Evolutionary conservation across 1,284 basidiomycete genomes (phyloP).

Genomic region (Boletus mariae): DNA sequence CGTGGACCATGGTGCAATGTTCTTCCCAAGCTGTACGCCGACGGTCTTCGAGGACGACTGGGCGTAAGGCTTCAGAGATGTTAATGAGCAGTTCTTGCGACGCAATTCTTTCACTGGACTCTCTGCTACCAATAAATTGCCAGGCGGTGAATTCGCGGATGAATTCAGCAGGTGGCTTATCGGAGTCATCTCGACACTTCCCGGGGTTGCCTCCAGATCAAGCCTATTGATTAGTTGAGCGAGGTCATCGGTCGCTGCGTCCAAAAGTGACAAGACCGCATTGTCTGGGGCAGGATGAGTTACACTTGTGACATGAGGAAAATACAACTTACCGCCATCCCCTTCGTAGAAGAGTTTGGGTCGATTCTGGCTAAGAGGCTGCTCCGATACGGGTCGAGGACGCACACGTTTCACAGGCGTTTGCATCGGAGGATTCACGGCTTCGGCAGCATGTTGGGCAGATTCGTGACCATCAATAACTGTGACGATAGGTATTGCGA

Average conservation of each 20-base stretch:
- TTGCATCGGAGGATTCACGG: constrained; percentile 13
- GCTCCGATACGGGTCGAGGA: constrained; percentile 62
- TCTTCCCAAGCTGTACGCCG: constrained; percentile 44
- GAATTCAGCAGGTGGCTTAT: constrained; percentile 14
- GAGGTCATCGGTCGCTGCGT: constrained; percentile 73
- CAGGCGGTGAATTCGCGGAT: neutral
- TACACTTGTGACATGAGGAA: neutral
- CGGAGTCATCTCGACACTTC: constrained; percentile 49
- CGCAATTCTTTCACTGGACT: constrained; percentile 42
- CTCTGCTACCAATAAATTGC: constrained; percentile 24
- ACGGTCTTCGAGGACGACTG: constrained; percentile 38
- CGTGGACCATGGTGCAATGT: constrained; percentile 61
- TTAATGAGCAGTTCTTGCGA: constrained; percentile 44
- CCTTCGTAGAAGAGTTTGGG: constrained; percentile 54
- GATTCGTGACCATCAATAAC: constrained; percentile 43
- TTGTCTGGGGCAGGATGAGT: constrained; percentile 27
- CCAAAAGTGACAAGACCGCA: constrained; percentile 64
- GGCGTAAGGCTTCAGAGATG: constrained; percentile 59
- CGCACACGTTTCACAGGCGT: constrained; percentile 54
- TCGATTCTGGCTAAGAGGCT: constrained; percentile 47
- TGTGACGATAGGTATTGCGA: neutral
- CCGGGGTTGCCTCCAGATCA: constrained; percentile 70
- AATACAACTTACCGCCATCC: constrained; percentile 37
- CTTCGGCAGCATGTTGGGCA: constrained; percentile 25
- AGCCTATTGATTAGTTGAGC: constrained; percentile 70